phyloP scores from a whole-genome alignment of 2,329 filamentous ascomycete species.

The Coleophoma eucalyptorum region DNA sequence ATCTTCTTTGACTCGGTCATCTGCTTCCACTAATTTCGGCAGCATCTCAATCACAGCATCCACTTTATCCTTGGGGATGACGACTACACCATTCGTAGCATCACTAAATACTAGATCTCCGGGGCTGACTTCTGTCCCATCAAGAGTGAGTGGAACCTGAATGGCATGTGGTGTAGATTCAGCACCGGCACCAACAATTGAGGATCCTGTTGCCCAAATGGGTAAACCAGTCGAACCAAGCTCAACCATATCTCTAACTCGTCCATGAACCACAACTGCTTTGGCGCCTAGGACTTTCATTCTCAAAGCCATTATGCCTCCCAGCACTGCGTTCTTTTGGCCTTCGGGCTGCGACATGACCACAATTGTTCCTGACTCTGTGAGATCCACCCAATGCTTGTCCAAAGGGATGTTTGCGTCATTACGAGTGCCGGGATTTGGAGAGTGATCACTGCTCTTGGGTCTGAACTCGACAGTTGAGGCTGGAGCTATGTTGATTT shows the following conservation, averaged over 20 bases:
- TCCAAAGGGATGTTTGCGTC: slow-evolving; percentile 48
- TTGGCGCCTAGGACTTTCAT: slow-evolving; percentile 59
- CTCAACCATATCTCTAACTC: slow-evolving; percentile 63
- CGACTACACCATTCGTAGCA: slow-evolving; percentile 64
- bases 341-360: slow-evolving; percentile 62
- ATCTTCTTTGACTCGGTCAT: slow-evolving; percentile 60
- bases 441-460: slow-evolving; percentile 42
- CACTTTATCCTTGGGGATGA: slow-evolving; percentile 59
- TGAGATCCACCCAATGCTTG: slow-evolving; percentile 67
- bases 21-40: slow-evolving; percentile 34
- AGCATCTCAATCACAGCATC: slow-evolving; percentile 57
- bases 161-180: slow-evolving; percentile 53
- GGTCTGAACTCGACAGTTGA: slow-evolving; percentile 62
- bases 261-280: slow-evolving; percentile 63
- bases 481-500: slow-evolving; percentile 39
- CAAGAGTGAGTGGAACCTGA: slow-evolving; percentile 39
- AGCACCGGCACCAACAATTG: slow-evolving; percentile 53
- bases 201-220: slow-evolving; percentile 53
- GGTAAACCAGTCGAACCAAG: slow-evolving; percentile 51
- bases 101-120: slow-evolving; percentile 71
- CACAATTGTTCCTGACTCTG: slow-evolving; percentile 55
- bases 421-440: slow-evolving; percentile 5
- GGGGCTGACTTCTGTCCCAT: slow-evolving; percentile 37
- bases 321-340: slow-evolving; percentile 67
- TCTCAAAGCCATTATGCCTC: slow-evolving; percentile 72